These are phyloP conservation scores for Trametes pubescens DNA, from an alignment of 1,284 basidiomycete genomes.

Conservation along the genomic window DNA sequence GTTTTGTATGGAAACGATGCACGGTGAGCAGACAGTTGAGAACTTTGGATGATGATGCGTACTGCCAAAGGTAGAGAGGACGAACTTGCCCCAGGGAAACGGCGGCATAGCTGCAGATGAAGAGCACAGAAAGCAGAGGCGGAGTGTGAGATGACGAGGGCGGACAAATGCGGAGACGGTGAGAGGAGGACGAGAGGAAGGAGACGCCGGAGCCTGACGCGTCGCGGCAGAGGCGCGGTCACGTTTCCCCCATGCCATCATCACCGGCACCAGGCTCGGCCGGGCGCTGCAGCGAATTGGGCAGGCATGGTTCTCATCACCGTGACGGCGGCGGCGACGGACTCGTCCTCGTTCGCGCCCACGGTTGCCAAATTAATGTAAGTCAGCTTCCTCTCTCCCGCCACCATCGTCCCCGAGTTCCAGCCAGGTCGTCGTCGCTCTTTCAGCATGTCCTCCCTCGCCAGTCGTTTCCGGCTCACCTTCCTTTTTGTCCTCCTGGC, in stretches of 20 bases:
- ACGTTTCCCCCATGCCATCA: slow-evolving; percentile 13
- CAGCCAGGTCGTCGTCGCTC: slow-evolving; percentile 11
- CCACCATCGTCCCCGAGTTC: slow-evolving; percentile 11
- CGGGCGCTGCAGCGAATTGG: not conserved
- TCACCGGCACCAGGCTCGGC: not conserved
- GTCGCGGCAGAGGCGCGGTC: slow-evolving; percentile 18
- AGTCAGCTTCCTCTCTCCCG: not conserved
- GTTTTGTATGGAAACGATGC: not conserved
- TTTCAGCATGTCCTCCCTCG: slow-evolving; percentile 24
- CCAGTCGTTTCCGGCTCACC: slow-evolving; percentile 27
- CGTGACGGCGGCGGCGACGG: too few species aligned
- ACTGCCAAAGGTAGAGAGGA: slow-evolving; percentile 27
- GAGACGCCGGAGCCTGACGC: slow-evolving; percentile 16
- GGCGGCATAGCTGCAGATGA: slow-evolving; percentile 11
- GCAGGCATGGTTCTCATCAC: not conserved
- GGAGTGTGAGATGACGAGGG: not conserved
- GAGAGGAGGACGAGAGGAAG: slow-evolving; percentile 4
- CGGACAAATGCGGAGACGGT: not conserved
- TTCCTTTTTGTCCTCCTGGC: slow-evolving; percentile 28
- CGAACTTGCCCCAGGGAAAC: slow-evolving; percentile 29
- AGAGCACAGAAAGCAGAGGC: not conserved
- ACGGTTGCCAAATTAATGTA: too few species aligned
- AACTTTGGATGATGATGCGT: slow-evolving; percentile 5
- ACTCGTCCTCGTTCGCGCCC: not conserved
- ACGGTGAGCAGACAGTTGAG: slow-evolving; percentile 4